Evolutionary conservation across 2,329 filamentous ascomycete species (phyloP).

Genomic region (Trichoderma oligosporum): DNA sequence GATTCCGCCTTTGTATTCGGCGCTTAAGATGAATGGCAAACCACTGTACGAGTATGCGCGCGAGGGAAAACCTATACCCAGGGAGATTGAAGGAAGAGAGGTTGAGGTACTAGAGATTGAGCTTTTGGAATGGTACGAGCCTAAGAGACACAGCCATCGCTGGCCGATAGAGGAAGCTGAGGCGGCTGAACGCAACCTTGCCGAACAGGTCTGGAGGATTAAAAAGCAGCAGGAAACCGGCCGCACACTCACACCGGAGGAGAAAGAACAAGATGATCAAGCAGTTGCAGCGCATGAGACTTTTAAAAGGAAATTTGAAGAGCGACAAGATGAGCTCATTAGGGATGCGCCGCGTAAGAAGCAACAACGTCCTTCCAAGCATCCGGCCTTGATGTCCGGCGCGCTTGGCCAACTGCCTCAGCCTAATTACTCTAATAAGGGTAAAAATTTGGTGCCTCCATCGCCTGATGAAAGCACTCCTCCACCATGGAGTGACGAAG

Average conservation of each 20-base stretch:
- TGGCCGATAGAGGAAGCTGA: conserved; percentile 80
- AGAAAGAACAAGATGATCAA: conserved; percentile 53
- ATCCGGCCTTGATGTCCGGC: conserved; percentile 54
- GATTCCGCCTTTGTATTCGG: conserved; percentile 87
- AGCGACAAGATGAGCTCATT: conserved; percentile 55
- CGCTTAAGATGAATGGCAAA: conserved; percentile 89
- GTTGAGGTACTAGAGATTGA: conserved; percentile 77
- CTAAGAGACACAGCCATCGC: conserved; percentile 71
- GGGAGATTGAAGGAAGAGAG: conserved; percentile 75
- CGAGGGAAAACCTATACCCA: conserved; percentile 79
- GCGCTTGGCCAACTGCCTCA: conserved; percentile 52
- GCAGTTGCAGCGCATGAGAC: conserved; percentile 54
- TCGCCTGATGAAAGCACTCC: conserved; percentile 45
- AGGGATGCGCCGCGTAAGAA: conserved; percentile 44
- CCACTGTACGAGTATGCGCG: conserved; percentile 93
- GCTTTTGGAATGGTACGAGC: conserved; percentile 78
- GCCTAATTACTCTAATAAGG: conserved; percentile 38
- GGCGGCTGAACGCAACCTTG: conserved; percentile 69
- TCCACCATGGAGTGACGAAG: conserved; percentile 56
- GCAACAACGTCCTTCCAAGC: conserved; percentile 29
- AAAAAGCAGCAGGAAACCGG: conserved; percentile 53
- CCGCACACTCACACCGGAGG: conserved; percentile 50
- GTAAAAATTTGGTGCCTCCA: conserved; percentile 52
- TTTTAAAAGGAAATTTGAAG: conserved; percentile 56
- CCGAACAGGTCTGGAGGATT: conserved; percentile 65